Conservation (phyloP, 768 basidiomycete genomes). For the Lentinula guzmanii region DNA sequence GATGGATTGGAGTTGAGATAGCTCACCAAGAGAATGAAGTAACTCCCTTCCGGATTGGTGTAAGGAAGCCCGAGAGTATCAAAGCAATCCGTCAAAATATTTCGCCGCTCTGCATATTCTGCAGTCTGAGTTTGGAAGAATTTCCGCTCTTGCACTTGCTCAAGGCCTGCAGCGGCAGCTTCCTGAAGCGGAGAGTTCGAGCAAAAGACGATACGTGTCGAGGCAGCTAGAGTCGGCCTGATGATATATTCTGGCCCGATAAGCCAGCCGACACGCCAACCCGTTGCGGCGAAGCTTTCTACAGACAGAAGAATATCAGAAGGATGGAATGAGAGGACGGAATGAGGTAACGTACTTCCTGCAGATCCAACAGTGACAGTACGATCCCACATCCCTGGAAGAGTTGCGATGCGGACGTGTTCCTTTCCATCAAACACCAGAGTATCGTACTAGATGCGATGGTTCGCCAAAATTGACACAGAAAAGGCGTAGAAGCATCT, state of each 20-base stretch:
- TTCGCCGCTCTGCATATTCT: slow-evolving; percentile 78
- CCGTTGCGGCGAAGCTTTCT: slow-evolving; percentile 97
- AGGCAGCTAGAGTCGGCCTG: slow-evolving; percentile 80
- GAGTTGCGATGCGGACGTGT: slow-evolving; percentile 85
- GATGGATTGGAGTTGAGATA: not conserved
- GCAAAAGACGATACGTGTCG: slow-evolving; percentile 93
- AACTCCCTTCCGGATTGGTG: slow-evolving; percentile 83
- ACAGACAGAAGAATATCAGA: slow-evolving; percentile 5
- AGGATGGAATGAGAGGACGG: not conserved
- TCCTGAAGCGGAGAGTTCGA: slow-evolving; percentile 94
- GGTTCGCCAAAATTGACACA: not conserved
- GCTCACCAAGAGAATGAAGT: slow-evolving; percentile 81
- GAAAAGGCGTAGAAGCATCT: not conserved
- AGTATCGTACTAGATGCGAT: slow-evolving; percentile 72
- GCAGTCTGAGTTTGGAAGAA: slow-evolving; percentile 75
- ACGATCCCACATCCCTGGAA: slow-evolving; percentile 98
- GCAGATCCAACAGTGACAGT: slow-evolving; percentile 96
- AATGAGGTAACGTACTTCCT: slow-evolving; percentile 57
- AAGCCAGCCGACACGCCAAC: slow-evolving; percentile 97
- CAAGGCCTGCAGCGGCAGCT: slow-evolving; percentile 86
- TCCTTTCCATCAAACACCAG: slow-evolving; percentile 84
- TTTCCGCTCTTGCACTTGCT: slow-evolving; percentile 59
- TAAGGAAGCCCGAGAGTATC: slow-evolving; percentile 81
- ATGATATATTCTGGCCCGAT: slow-evolving; percentile 84
- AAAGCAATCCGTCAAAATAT: slow-evolving; percentile 74